Evolutionary conservation across 306 rosid species (phyloP).

Genomic region (peach (Prunus persica)): Prunus_persica_NCBIv2 NC_034015.1:7187001-7187500

Average conservation of each 20-base stretch:
- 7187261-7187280: conserved; percentile 22
- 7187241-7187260: neutral
- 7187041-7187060: conserved; percentile 44
- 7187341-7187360: conserved; percentile 53
- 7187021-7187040: neutral
- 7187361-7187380: conserved; percentile 76
- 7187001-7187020: neutral
- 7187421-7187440: conserved; percentile 97
- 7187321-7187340: conserved; percentile 68
- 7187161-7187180: neutral
- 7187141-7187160: neutral
- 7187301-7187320: conserved; percentile 80
- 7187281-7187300: conserved; percentile 66
- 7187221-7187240: neutral
- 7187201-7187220: neutral
- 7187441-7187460: conserved; percentile 98
- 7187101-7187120: conserved; percentile 71
- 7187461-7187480: conserved; percentile 93
- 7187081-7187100: conserved; percentile 55
- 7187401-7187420: conserved; percentile 84
- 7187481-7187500: conserved; percentile 88
- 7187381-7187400: conserved; percentile 67
- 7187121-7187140: conserved; percentile 24
- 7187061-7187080: conserved; percentile 48
- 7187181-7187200: neutral